These are phyloP conservation scores for Wickerhamomyces rabaulensis DNA, from an alignment of 805 yeast genomes.

Conservation along the genomic window DNA sequence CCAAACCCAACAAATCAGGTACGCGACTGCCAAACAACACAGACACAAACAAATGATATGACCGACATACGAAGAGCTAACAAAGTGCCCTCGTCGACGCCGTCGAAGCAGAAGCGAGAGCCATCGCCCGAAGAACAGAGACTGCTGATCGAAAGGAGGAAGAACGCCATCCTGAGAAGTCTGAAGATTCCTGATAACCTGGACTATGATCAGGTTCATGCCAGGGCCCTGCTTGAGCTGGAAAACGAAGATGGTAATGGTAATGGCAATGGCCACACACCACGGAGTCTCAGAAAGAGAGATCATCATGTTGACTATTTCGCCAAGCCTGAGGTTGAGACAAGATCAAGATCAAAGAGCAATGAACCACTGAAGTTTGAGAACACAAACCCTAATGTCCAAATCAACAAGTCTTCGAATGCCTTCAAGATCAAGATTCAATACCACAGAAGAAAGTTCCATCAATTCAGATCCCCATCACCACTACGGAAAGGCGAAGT, in stretches of 20 bases:
- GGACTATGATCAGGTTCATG: slow-evolving; percentile 30
- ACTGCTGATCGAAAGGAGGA: slow-evolving; percentile 11
- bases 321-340: background rate
- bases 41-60: background rate
- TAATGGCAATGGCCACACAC: slow-evolving; percentile 3
- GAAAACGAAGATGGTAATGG: slow-evolving; percentile 7
- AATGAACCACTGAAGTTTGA: slow-evolving; percentile 1
- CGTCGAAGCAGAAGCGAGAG: background rate
- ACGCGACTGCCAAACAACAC: background rate
- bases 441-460: slow-evolving; percentile 12
- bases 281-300: slow-evolving; percentile 12
- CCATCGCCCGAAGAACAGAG: slow-evolving; percentile 13
- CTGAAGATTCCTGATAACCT: slow-evolving; percentile 35
- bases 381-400: slow-evolving; percentile 20
- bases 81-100: background rate
- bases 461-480: slow-evolving; percentile 23
- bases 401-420: slow-evolving; percentile 11
- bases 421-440: slow-evolving; percentile 21
- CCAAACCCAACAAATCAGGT: background rate
- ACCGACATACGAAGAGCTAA: background rate
- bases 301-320: slow-evolving; percentile 1
- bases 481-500: slow-evolving; percentile 14
- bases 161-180: slow-evolving; percentile 21
- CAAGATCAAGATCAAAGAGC: background rate
- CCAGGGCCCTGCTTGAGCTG: slow-evolving; percentile 25